These are phyloP conservation scores for Mortierella hygrophila DNA, from an alignment of 192 early-diverging fungal species.

Conservation along the genomic window DNA sequence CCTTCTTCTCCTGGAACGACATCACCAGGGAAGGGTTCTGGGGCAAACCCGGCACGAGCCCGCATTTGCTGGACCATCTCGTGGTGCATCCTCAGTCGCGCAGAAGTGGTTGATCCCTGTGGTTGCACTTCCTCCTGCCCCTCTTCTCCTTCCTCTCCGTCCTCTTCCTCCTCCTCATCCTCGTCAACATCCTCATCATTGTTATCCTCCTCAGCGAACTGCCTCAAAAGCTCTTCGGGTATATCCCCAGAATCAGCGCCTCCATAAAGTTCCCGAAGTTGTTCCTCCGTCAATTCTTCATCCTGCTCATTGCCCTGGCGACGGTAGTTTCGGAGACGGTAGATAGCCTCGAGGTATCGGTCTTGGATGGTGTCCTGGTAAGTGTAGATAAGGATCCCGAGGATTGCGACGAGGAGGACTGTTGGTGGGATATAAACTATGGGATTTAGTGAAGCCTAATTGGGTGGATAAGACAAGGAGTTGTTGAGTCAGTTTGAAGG, in stretches of 20 bases:
- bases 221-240: slow-evolving; percentile 13
- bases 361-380: slow-evolving; percentile 21
- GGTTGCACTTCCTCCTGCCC: slow-evolving; percentile 11
- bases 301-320: neutral
- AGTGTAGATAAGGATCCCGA: slow-evolving; percentile 21
- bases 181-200: slow-evolving; percentile 10
- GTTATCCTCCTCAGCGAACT: slow-evolving; percentile 19
- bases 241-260: neutral
- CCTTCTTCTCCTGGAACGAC: neutral
- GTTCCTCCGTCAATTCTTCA: neutral
- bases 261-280: slow-evolving; percentile 1
- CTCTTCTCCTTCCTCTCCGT: neutral
- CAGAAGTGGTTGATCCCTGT: slow-evolving; percentile 45
- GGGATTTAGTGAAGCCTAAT: slow-evolving; percentile 33
- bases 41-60: slow-evolving; percentile 51
- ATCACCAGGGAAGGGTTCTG: slow-evolving; percentile 53
- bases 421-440: slow-evolving; percentile 48
- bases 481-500: neutral
- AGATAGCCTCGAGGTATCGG: neutral
- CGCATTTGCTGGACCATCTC: slow-evolving; percentile 56
- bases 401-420: slow-evolving; percentile 37
- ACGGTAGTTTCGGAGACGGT: neutral
- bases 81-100: slow-evolving; percentile 51
- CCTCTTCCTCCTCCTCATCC: neutral
- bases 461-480: neutral